Percentiles rank a stretch among this genome's conserved stretches.
Conservation (phyloP, 2,329 filamentous ascomycete species). For the Ampelomyces quisqualis region DNA sequence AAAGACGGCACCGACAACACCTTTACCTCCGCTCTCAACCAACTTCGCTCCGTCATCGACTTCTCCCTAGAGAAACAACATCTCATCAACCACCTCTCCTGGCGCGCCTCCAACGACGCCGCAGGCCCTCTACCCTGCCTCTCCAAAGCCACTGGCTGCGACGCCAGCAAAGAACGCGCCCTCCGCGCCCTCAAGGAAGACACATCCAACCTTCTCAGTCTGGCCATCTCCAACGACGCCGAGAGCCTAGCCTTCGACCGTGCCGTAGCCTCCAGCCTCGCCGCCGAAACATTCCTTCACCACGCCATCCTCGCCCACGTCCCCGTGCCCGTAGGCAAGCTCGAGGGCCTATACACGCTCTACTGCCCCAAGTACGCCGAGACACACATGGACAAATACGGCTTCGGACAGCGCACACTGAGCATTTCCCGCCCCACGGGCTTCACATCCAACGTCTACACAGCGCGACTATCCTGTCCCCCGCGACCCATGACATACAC, state of each 20-base stretch:
- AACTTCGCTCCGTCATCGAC: constrained; percentile 22
- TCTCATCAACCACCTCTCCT: constrained; percentile 13
- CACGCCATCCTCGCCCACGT: constrained; percentile 20
- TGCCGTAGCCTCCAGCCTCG: constrained; percentile 1
- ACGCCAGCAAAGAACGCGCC: constrained; percentile 24
- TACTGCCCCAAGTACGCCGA: constrained; percentile 30
- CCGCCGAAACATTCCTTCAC: constrained; percentile 19
- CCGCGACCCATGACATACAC: constrained; percentile 30
- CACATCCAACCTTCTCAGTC: constrained; percentile 2
- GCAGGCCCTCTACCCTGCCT: constrained; percentile 24
- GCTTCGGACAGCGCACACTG: constrained; percentile 28
- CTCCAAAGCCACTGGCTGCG: constrained; percentile 31
- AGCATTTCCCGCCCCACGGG: constrained; percentile 21
- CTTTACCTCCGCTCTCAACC: constrained; percentile 21
- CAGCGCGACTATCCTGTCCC: constrained; percentile 28
- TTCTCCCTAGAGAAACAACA: constrained; percentile 30
- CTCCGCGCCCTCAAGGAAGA: constrained; percentile 19
- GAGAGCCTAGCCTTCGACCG: background rate
- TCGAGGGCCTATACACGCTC: constrained; percentile 30
- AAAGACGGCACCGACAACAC: constrained; percentile 16
- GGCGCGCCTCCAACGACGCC: constrained; percentile 9
- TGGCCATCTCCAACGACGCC: constrained; percentile 5
- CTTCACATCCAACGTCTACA: constrained; percentile 16
- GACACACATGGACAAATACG: constrained; percentile 32
- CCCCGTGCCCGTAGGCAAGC: constrained; percentile 27